Conservation (phyloP, 371 early-diverging fungal species). For the Caulochytrium protostelioides region DNA sequence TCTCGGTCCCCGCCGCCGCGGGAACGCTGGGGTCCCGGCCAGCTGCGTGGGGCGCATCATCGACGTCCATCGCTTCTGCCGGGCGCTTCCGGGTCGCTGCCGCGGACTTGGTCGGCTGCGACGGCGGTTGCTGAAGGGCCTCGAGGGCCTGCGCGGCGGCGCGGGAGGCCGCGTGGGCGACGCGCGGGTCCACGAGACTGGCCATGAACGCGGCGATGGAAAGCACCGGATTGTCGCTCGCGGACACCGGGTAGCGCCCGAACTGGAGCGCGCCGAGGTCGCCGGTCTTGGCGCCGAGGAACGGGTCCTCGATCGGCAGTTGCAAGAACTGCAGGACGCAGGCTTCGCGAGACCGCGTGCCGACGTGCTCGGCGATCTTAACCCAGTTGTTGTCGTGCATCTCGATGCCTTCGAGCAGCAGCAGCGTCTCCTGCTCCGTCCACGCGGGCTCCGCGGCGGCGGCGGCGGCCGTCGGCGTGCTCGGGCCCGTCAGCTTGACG, state of each 20-base stretch:
- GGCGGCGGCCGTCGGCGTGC: constrained; percentile 16
- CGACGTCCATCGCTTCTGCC: constrained; percentile 4
- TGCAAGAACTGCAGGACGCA: constrained; percentile 88
- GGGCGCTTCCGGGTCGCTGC: constrained; percentile 1
- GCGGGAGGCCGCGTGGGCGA: constrained; percentile 73
- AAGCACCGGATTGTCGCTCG: constrained; percentile 91
- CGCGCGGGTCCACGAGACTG: constrained; percentile 68
- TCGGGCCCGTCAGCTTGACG: constrained; percentile 36
- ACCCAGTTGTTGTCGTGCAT: constrained; percentile 93
- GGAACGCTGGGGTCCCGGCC: too few relatives aligned
- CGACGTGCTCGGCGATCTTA: constrained; percentile 77
- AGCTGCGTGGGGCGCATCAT: too few relatives aligned
- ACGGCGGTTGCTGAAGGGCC: constrained; percentile 3
- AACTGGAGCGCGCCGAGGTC: constrained; percentile 34
- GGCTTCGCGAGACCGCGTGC: constrained; percentile 73
- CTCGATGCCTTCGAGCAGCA: constrained; percentile 88
- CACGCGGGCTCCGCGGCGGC: constrained; percentile 35
- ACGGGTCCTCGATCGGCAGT: constrained; percentile 86
- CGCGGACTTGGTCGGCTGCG: constrained; percentile 1
- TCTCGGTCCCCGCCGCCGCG: background rate
- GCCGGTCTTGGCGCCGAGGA: constrained; percentile 15
- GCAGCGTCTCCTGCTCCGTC: constrained; percentile 83
- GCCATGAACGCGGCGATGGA: constrained; percentile 86
- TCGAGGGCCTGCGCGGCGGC: constrained; percentile 29
- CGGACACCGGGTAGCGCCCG: constrained; percentile 33